phyloP scores from a whole-genome alignment of 352 stramenopile genomes.

The Globisporangium nodosum region DNA sequence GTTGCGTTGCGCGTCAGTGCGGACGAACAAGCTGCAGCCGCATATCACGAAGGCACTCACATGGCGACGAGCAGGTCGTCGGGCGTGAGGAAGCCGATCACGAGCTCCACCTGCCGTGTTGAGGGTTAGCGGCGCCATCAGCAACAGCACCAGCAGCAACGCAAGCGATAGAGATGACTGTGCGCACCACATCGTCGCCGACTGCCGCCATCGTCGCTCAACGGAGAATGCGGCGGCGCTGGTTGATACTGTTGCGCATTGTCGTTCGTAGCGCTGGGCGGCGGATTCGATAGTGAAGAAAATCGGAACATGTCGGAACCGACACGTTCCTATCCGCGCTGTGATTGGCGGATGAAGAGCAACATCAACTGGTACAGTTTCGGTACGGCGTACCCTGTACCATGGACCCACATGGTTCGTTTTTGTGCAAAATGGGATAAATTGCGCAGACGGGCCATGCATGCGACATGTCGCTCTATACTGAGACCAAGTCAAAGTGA shows the following conservation, averaged over 20 bases:
- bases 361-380: background rate
- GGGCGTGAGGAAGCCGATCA: constrained; percentile 50
- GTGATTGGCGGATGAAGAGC: constrained; percentile 1
- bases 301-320: too few relatives aligned
- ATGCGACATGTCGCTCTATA: constrained; percentile 1
- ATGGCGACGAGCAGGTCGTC: constrained; percentile 41
- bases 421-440: background rate
- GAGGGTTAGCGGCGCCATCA: too few relatives aligned
- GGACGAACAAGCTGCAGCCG: too few relatives aligned
- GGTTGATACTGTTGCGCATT: too few relatives aligned
- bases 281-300: too few relatives aligned
- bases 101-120: constrained; percentile 39
- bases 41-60: too few relatives aligned
- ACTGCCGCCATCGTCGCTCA: too few relatives aligned
- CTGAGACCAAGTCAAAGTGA: background rate
- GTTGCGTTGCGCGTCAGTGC: background rate
- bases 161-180: too few relatives aligned
- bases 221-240: too few relatives aligned
- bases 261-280: too few relatives aligned
- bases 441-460: constrained; percentile 2
- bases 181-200: too few relatives aligned
- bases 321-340: background rate
- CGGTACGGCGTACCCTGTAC: constrained; percentile 2
- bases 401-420: constrained; percentile 10
- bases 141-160: too few relatives aligned